Evolutionary conservation across 2,329 filamentous ascomycete genomes (phyloP), one percentile per base, ranked within the genome.

Genomic region (Mycosphaerella sp.): DNA sequence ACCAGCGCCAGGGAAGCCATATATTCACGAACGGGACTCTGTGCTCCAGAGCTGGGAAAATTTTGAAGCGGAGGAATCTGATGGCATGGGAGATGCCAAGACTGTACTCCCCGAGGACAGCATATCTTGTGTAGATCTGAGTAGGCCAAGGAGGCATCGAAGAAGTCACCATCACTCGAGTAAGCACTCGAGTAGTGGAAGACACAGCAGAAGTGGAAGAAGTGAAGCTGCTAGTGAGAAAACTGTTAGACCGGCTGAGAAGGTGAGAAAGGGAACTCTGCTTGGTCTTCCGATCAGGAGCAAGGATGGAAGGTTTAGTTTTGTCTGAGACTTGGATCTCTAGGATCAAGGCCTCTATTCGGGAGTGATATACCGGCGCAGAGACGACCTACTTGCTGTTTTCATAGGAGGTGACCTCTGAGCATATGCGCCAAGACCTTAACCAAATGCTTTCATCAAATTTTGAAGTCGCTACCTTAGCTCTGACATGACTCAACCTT

Each of bases 61-160:
- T 30, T 59, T 56, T 37, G 39, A 52, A 6, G 57, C 44, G 8
- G 63, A 68, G 4, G 61, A 70, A 28, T 56, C 65, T 27, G 69
- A 72, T 44, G 68, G 70, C 16, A 52, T 66, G 6, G 69, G 66
- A 49, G 71, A 75, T 49, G 61, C 63, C 44, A 71, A 71, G 53
- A 75, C 73, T 3, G 70, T 77, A 1, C 68, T 71, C 2, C 74
- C 74, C 1, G 71, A 73, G 52, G 74, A 77, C 52, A 73, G 70
- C 48, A 75, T 76, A 53, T 74, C 71, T 12, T 71, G 74, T 61
- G 69, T 66, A 6, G 56, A 60, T 48, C 32, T 56, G 10, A 44
- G 37, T 7, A 41, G 44, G 40, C 46, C 46, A 14, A 50, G 41
- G 39, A 52, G 46, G 34, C 52, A 48, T 28, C 40, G 42, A 2